These are phyloP conservation scores for Xylariaceae sp. DNA, from an alignment of 2,329 filamentous ascomycete species.

Conservation along the genomic window DNA sequence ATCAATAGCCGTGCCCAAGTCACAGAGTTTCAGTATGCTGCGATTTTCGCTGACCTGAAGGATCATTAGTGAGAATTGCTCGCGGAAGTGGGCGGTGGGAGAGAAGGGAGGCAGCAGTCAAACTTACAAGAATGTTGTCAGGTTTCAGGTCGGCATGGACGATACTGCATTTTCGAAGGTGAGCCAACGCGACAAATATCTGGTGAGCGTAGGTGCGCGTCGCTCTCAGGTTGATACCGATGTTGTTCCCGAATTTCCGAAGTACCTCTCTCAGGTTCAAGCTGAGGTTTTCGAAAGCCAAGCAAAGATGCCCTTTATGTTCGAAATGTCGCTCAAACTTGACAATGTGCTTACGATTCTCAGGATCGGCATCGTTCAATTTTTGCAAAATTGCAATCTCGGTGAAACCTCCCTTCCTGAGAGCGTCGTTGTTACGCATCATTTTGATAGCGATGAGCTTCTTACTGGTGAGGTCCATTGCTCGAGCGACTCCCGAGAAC, in stretches of 20 bases:
- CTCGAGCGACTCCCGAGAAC: conserved; percentile 93
- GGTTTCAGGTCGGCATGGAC: conserved; percentile 95
- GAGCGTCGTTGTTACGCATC: conserved; percentile 90
- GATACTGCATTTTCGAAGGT: conserved; percentile 87
- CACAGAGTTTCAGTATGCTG: conserved; percentile 86
- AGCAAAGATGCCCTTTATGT: conserved; percentile 90
- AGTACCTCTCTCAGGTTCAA: conserved; percentile 90
- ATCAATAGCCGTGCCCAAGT: conserved; percentile 92
- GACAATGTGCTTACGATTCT: conserved; percentile 87
- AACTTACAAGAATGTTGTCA: conserved; percentile 82
- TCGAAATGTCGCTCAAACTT: conserved; percentile 83
- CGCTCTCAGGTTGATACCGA: conserved; percentile 82
- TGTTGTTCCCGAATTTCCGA: conserved; percentile 91
- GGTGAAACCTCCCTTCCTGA: conserved; percentile 85
- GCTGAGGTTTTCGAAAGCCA: conserved; percentile 92
- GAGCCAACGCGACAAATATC: conserved; percentile 81
- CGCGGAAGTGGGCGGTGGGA: no score
- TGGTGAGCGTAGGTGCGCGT: conserved; percentile 88
- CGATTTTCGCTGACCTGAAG: conserved; percentile 66
- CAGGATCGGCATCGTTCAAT: conserved; percentile 75
- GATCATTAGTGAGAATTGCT: conserved; percentile 20
- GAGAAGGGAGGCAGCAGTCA: background rate
- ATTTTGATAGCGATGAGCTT: conserved; percentile 92
- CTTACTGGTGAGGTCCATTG: conserved; percentile 66
- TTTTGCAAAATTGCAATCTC: conserved; percentile 91